Evolutionary conservation across 768 basidiomycete genomes (phyloP).

Genomic region (Lentinula sp.): DNA sequence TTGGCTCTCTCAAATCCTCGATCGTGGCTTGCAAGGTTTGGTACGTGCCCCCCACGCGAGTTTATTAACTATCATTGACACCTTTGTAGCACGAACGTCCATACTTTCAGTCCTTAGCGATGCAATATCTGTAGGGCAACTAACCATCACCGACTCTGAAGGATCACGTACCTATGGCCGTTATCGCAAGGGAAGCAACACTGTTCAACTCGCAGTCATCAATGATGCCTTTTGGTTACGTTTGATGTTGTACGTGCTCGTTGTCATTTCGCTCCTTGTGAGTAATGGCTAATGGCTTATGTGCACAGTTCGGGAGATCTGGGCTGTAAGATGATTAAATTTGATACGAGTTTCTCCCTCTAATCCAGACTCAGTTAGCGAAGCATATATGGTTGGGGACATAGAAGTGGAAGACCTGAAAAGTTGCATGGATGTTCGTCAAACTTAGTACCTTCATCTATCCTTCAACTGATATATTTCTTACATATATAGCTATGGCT

Average conservation of each 20-base stretch:
- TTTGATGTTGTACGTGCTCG: slow-evolving; percentile 46
- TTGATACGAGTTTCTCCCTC: not conserved
- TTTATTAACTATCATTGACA: not conserved
- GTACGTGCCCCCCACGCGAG: slow-evolving; percentile 20
- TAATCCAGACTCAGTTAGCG: slow-evolving; percentile 45
- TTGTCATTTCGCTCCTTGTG: slow-evolving; percentile 1
- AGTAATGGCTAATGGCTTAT: slow-evolving; percentile 9
- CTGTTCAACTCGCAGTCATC: slow-evolving; percentile 50
- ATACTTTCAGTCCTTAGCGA: slow-evolving; percentile 53
- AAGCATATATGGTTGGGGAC: slow-evolving; percentile 72
- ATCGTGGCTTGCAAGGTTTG: slow-evolving; percentile 45
- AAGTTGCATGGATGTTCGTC: slow-evolving; percentile 56
- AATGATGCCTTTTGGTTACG: slow-evolving; percentile 67
- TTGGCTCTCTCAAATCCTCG: slow-evolving; percentile 38
- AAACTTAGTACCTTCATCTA: not conserved
- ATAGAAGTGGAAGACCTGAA: slow-evolving; percentile 56
- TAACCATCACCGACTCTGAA: slow-evolving; percentile 57
- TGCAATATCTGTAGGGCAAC: slow-evolving; percentile 52
- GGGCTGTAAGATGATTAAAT: slow-evolving; percentile 43
- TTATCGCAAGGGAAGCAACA: slow-evolving; percentile 53
- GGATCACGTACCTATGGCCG: slow-evolving; percentile 56
- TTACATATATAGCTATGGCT: slow-evolving; percentile 49
- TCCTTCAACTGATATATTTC: not conserved
- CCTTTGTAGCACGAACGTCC: slow-evolving; percentile 46
- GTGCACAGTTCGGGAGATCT: slow-evolving; percentile 49